Evolutionary conservation across 2,329 filamentous ascomycete species (phyloP), one percentile per base, ranked within the genome.

Genomic region (Pseudodiploospora longispora): DNA sequence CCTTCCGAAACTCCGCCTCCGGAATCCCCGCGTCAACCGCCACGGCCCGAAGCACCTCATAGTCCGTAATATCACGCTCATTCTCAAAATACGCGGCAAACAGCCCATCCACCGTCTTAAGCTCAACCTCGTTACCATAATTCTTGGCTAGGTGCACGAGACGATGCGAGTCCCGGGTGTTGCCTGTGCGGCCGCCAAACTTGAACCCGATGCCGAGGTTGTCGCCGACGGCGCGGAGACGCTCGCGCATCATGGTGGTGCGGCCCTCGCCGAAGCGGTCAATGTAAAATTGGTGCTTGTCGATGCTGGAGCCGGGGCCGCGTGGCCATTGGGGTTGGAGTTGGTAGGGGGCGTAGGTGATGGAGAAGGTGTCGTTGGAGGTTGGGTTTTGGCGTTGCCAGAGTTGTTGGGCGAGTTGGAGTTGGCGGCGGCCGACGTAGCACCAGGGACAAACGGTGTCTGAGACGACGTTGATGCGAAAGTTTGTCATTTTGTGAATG

Each of bases 231-330:
- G 41, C 45, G 27, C 45, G 43, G 5, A 71, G 44, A 19, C 60
- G 60, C 36, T 55, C 46, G 3, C 60, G 50, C 32, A 66, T 51
- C 49, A 56, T 40, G 1, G 65, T 56, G 1, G 76, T 65, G 30
- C 83, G 76, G 38, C 82, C 77, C 12, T 74, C 66, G 41, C 88
- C 87, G 59, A 93, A 91, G 37, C 58, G 52, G 36, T 62, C 50
- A 33, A 50, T 42, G 53, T 69, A 69, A 37, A 65, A 64, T 12
- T 58, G 49, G 12, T 55, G 42, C 53, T 71, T 71, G 38, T 64
- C 56, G 38, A 58, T 62, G 51, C 60, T 62, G 4, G 52, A 54
- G 1, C 45, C 50, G 1, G 61, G 56, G 1, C 61, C 61, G 4
- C 50, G 48, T 4, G 61, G 59, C 33, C 59, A 55, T 6, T 60